phyloP scores from a whole-genome alignment of 441 rosid genomes.

The Aleurites moluccanus region DNA sequence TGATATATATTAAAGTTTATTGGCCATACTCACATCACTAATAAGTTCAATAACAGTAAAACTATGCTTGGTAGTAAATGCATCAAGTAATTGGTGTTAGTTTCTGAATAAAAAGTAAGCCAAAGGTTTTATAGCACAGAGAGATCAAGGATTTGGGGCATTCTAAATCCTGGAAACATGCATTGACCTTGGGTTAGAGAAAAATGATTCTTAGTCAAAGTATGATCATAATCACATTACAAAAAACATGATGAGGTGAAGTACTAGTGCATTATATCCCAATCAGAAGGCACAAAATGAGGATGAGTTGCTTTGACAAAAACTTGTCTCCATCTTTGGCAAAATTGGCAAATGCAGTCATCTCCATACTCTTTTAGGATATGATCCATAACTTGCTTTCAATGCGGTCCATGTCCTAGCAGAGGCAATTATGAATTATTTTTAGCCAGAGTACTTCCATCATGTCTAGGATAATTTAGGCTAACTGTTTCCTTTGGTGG shows the following conservation, averaged over 20 bases:
- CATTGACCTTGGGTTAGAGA: background rate
- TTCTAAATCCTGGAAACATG: background rate
- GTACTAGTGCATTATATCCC: conserved; percentile 86
- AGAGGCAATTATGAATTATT: conserved; percentile 64
- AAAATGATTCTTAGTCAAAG: background rate
- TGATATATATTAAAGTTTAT: background rate
- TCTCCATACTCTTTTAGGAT: conserved; percentile 64
- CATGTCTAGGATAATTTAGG: conserved; percentile 29
- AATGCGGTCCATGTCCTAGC: conserved; percentile 96
- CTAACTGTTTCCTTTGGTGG: conserved; percentile 28
- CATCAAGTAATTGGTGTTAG: too few relatives aligned
- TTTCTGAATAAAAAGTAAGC: background rate
- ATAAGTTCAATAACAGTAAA: background rate
- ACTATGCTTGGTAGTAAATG: background rate
- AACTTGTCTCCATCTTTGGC: conserved; percentile 92
- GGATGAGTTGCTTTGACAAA: conserved; percentile 82
- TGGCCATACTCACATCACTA: background rate
- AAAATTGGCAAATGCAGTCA: conserved; percentile 65
- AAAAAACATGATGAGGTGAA: conserved; percentile 8
- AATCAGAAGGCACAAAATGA: conserved; percentile 81
- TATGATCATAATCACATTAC: background rate
- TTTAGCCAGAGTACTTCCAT: conserved; percentile 35
- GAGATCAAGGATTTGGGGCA: too few relatives aligned
- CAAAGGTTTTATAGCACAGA: background rate
- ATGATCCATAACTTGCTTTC: conserved; percentile 78